Percentiles rank a stretch among this genome's conserved stretches.
Conservation (phyloP, 192 early-diverging fungal genomes). For the Podila clonocystis region DNA sequence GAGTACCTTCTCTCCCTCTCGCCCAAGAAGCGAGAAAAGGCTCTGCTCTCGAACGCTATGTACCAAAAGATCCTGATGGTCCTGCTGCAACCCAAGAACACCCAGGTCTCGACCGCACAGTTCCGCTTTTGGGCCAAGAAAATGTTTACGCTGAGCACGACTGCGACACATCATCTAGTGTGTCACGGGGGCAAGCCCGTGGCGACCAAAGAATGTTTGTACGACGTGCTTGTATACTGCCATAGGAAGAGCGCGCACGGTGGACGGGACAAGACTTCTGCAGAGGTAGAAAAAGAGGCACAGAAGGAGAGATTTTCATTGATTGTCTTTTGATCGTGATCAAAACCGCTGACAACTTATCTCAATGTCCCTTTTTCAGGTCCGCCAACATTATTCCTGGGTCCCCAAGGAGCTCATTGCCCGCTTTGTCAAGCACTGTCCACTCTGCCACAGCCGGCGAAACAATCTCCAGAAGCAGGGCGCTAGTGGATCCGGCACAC, state of each 20-base stretch:
- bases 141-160: slow-evolving; percentile 59
- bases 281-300: slow-evolving; percentile 42
- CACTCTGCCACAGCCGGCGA: slow-evolving; percentile 52
- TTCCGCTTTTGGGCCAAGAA: slow-evolving; percentile 68
- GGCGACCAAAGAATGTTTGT: slow-evolving; percentile 60
- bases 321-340: background rate
- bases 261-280: slow-evolving; percentile 65
- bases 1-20: slow-evolving; percentile 59
- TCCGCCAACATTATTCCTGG: slow-evolving; percentile 57
- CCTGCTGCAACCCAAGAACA: slow-evolving; percentile 60
- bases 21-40: slow-evolving; percentile 64
- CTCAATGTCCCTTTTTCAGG: slow-evolving; percentile 13
- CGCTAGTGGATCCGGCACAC: background rate
- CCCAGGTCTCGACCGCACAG: slow-evolving; percentile 61
- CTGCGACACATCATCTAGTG: slow-evolving; percentile 44
- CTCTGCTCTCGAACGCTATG: slow-evolving; percentile 56
- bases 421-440: slow-evolving; percentile 58
- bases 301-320: background rate
- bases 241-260: slow-evolving; percentile 63
- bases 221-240: slow-evolving; percentile 57
- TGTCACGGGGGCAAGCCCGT: slow-evolving; percentile 63
- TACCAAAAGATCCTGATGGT: slow-evolving; percentile 62
- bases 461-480: slow-evolving; percentile 27
- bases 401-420: slow-evolving; percentile 61
- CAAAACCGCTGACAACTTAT: no score